A percentile compares a stretch with the other conserved stretches of the same genome.
These are phyloP conservation scores for Trametes elegans DNA, from an alignment of 768 basidiomycete species.

Conservation along the genomic window DNA sequence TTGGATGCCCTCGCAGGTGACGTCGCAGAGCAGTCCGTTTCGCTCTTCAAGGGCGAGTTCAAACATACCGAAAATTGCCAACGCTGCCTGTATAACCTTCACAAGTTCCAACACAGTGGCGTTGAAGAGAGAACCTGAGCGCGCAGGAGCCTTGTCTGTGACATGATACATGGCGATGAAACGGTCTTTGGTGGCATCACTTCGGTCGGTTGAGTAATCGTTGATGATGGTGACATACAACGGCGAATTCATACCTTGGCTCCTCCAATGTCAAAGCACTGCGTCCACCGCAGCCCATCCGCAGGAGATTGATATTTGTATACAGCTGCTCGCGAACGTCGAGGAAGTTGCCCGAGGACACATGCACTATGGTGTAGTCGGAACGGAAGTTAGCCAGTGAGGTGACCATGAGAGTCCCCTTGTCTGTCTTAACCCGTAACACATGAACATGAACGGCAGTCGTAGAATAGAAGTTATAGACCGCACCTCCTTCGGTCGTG, in stretches of 20 bases:
- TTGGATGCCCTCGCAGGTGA: slow-evolving; percentile 68
- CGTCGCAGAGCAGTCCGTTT: slow-evolving; percentile 76
- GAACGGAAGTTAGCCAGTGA: slow-evolving; percentile 87
- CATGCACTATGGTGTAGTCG: slow-evolving; percentile 80
- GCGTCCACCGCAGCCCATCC: slow-evolving; percentile 84
- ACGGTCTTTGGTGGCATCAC: slow-evolving; percentile 77
- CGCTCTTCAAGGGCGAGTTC: slow-evolving; percentile 35
- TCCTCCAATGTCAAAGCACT: slow-evolving; percentile 75
- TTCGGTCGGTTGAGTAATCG: slow-evolving; percentile 24
- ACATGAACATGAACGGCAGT: background rate
- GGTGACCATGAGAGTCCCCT: slow-evolving; percentile 75
- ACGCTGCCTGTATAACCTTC: slow-evolving; percentile 67
- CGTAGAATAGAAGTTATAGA: background rate
- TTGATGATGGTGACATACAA: background rate
- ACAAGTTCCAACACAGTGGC: slow-evolving; percentile 74
- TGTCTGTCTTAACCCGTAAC: slow-evolving; percentile 45
- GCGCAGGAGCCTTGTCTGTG: slow-evolving; percentile 37
- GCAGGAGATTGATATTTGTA: slow-evolving; percentile 76
- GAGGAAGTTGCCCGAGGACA: slow-evolving; percentile 69
- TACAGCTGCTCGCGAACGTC: slow-evolving; percentile 66
- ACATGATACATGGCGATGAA: slow-evolving; percentile 73
- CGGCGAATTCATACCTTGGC: slow-evolving; percentile 46
- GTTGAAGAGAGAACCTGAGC: slow-evolving; percentile 45
- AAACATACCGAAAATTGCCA: slow-evolving; percentile 71
- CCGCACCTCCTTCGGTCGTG: slow-evolving; percentile 65